Evolutionary conservation across 129 eudicot species (phyloP), one percentile per base, ranked within the genome.

Genomic region (Flaveria bidentis): DNA sequence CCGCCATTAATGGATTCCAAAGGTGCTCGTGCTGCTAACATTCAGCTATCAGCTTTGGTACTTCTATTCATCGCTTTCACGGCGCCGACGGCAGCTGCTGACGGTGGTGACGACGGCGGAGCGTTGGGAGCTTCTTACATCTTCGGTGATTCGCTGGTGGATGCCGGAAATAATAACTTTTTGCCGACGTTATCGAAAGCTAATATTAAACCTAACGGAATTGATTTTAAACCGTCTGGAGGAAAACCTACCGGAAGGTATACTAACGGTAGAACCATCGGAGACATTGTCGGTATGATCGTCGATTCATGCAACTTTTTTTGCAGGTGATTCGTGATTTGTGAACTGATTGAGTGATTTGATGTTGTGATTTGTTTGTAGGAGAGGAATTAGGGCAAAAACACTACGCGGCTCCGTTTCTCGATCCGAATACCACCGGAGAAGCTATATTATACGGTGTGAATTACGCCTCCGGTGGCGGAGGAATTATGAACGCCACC

Each of bases 71-170:
- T 85, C 62, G 66, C 81, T 4, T 39, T 82, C 33, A 73, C 71
- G 64, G 55, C 33, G 50, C 44, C 33, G 70, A 65, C 44, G 16
- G 62, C 57, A 4, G 67, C 67, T 62, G 90, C 61, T 26, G 49
- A 17, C 18, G 86, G 25, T 16, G 85, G 63, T 22, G 83, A 82
- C 44, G 86, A 78, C 33, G 72, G 57, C 17, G 78, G 77, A 0
- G 26, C 83, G 6, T 70, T 73, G 56, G 99, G 97, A 65, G 99
- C 99, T 81, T 95, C 97, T 1, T 95, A 82, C 68, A 95, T 95
- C n/a, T 95, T 95, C 72, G 99, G 99, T 1, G 99, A 95, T 84
- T 95, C 99, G 0, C 83, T 95, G 67, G 99, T 95, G 1, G 99
- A 95, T 77, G 96, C 96, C 0, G 99, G 99, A 20, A 95, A 95